Percentiles rank a stretch among this genome's conserved stretches.
phyloP scores from a whole-genome alignment of 208 protist species.

The Acanthamoeba royreba region DNA sequence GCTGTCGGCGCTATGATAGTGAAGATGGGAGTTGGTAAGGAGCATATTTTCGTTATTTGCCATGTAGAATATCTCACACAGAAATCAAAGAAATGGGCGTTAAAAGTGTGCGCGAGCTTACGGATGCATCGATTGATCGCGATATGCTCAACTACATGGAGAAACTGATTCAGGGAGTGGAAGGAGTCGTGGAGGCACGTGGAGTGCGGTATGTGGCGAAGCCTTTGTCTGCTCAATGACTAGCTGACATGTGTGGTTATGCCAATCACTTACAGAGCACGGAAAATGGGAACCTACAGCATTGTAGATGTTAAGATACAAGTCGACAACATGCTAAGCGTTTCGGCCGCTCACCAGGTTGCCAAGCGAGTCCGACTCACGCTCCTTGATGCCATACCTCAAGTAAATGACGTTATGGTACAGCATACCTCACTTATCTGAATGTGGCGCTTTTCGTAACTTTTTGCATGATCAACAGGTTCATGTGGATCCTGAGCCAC shows the following conservation, averaged over 20 bases:
- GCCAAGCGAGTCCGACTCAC: background rate
- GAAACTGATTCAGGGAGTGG: background rate
- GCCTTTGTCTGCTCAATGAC: too few species aligned
- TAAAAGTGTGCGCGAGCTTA: background rate
- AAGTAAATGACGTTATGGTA: background rate
- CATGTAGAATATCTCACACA: background rate
- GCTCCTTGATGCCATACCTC: background rate
- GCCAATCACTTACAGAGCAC: background rate
- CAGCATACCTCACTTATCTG: background rate
- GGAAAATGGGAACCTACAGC: slow-evolving; percentile 11
- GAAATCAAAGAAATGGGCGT: background rate
- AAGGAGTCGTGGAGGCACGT: background rate
- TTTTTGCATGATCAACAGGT: too few species aligned
- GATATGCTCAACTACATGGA: background rate
- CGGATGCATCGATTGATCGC: background rate
- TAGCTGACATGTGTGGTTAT: too few species aligned
- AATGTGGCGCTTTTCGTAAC: too few species aligned
- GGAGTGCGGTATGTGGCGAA: too few species aligned
- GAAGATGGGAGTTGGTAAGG: background rate
- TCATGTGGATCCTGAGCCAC: background rate
- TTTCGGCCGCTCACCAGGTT: background rate
- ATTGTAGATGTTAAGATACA: background rate
- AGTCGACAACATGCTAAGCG: background rate
- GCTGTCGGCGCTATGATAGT: slow-evolving; percentile 11
- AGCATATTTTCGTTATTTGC: background rate